These are phyloP conservation scores for Fusarium papillatum DNA, from an alignment of 2,329 filamentous ascomycete genomes.

Conservation along the genomic window DNA sequence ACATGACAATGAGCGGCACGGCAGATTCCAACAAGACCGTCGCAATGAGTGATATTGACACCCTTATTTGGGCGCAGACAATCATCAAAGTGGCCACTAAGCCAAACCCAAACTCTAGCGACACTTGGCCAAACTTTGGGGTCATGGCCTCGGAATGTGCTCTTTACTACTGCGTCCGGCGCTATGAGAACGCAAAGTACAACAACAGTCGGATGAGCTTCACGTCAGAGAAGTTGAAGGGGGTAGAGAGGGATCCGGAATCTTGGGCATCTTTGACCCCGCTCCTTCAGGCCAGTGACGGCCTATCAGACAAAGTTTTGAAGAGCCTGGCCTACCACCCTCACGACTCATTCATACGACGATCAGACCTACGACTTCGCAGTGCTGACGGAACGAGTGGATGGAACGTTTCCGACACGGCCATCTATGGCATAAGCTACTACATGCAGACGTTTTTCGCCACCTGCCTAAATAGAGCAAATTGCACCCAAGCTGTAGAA, in stretches of 20 bases:
- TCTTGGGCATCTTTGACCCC: slow-evolving; percentile 10
- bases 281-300: neutral
- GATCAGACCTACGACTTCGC: slow-evolving; percentile 4
- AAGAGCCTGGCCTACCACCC: slow-evolving; percentile 13
- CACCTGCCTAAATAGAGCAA: slow-evolving; percentile 6
- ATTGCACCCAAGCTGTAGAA: slow-evolving; percentile 17
- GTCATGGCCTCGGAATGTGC: slow-evolving; percentile 25
- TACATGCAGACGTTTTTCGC: slow-evolving; percentile 27
- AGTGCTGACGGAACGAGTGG: neutral
- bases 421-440: slow-evolving; percentile 27
- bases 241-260: neutral
- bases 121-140: slow-evolving; percentile 15
- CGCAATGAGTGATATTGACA: slow-evolving; percentile 21
- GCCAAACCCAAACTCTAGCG: neutral
- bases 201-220: slow-evolving; percentile 4
- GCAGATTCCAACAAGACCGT: slow-evolving; percentile 19
- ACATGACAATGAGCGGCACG: slow-evolving; percentile 27
- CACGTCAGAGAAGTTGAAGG: slow-evolving; percentile 3
- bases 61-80: slow-evolving; percentile 30
- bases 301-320: slow-evolving; percentile 4
- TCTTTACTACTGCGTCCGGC: slow-evolving; percentile 29
- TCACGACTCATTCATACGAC: slow-evolving; percentile 4
- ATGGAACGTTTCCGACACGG: slow-evolving; percentile 22
- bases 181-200: slow-evolving; percentile 5
- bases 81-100: slow-evolving; percentile 20